Conservation (phyloP, 192 early-diverging fungal genomes). For the Diversispora eburnea region DNA sequence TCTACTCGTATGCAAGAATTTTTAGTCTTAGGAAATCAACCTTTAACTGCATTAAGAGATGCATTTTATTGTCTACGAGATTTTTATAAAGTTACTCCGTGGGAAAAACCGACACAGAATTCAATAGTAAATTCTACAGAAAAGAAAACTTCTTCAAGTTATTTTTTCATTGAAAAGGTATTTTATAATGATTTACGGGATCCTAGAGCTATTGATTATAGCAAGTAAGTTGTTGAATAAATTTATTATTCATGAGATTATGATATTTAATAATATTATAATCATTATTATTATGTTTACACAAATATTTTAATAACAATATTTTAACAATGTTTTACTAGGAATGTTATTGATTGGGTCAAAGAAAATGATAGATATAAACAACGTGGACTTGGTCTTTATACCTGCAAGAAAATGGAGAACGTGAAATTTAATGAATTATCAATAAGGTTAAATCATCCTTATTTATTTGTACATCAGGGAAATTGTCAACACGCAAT, state of each 20-base stretch:
- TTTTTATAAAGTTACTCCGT: slow-evolving; percentile 50
- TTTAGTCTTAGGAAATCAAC: slow-evolving; percentile 65
- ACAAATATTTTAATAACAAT: no score
- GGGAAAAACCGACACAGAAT: slow-evolving; percentile 16
- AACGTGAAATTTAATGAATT: slow-evolving; percentile 60
- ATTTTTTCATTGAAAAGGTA: slow-evolving; percentile 71
- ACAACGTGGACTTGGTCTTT: slow-evolving; percentile 43
- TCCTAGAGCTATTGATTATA: slow-evolving; percentile 60
- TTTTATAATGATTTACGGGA: slow-evolving; percentile 73
- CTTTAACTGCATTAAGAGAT: slow-evolving; percentile 63
- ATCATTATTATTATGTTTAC: neutral
- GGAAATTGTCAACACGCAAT: slow-evolving; percentile 76
- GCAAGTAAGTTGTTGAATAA: slow-evolving; percentile 44
- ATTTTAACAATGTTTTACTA: slow-evolving; percentile 10
- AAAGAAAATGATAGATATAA: slow-evolving; percentile 48
- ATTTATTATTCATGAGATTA: no score
- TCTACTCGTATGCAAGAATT: slow-evolving; percentile 58
- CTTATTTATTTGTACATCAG: slow-evolving; percentile 75
- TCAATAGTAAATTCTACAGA: slow-evolving; percentile 45
- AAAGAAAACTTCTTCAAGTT: slow-evolving; percentile 59
- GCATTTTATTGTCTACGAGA: slow-evolving; percentile 68
- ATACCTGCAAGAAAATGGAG: slow-evolving; percentile 56
- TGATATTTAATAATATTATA: neutral
- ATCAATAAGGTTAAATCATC: slow-evolving; percentile 57
- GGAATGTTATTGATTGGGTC: slow-evolving; percentile 70